Percentiles rank a stretch among this genome's conserved stretches.
Evolutionary conservation across 2,329 filamentous ascomycete genomes (phyloP).

Genomic region (Fusarium chuoi): DNA sequence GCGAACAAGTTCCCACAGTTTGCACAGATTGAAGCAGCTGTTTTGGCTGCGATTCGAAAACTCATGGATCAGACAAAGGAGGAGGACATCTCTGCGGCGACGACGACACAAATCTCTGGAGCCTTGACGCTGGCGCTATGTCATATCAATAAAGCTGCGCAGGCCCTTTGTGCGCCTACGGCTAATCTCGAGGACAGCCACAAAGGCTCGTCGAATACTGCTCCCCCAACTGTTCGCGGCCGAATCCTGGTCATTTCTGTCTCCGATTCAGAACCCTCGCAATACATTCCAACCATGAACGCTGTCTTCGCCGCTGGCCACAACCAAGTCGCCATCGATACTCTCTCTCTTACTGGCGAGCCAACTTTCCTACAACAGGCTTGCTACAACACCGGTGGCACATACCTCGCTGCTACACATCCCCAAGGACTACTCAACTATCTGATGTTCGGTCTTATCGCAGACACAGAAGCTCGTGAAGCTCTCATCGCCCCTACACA

Average conservation of each 20-base stretch:
- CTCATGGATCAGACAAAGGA: conserved; percentile 77
- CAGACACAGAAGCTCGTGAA: conserved; percentile 65
- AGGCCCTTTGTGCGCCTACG: conserved; percentile 70
- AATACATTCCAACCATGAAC: conserved; percentile 99
- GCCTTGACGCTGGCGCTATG: conserved; percentile 89
- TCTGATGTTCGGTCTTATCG: conserved; percentile 92
- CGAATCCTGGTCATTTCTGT: conserved; percentile 92
- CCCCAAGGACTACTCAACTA: conserved; percentile 86
- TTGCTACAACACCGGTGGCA: conserved; percentile 69
- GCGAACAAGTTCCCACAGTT: conserved; percentile 97
- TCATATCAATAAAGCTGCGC: conserved; percentile 86
- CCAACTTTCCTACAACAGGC: conserved; percentile 96
- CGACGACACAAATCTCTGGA: conserved; percentile 88
- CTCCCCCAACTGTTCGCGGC: conserved; percentile 49
- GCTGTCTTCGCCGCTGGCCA: conserved; percentile 94
- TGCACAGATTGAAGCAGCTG: conserved; percentile 82
- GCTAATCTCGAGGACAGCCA: conserved; percentile 52
- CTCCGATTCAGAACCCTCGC: conserved; percentile 82
- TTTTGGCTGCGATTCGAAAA: conserved; percentile 77
- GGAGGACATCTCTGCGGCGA: conserved; percentile 73
- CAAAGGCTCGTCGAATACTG: conserved; percentile 46
- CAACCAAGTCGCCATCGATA: conserved; percentile 89
- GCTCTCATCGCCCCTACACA: conserved; percentile 82
- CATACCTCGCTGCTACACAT: conserved; percentile 62
- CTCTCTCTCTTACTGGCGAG: conserved; percentile 84